phyloP scores from a whole-genome alignment of 139 green algal genomes.

The Astrephomene gubernaculifera region DNA sequence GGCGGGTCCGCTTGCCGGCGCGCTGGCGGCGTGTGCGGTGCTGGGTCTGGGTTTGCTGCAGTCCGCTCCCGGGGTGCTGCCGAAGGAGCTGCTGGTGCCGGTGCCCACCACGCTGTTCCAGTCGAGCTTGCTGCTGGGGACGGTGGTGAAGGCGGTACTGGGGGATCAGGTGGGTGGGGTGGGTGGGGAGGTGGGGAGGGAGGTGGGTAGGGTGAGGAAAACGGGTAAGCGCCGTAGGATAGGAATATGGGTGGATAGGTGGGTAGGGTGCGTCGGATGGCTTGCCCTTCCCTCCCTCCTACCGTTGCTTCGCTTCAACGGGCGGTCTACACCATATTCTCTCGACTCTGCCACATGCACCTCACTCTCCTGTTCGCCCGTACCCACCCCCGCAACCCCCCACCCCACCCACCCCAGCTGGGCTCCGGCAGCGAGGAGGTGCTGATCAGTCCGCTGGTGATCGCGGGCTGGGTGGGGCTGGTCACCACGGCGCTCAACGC shows the following conservation, averaged over 20 bases:
- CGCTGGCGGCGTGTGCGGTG: constrained; percentile 60
- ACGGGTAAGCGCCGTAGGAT: too few species aligned
- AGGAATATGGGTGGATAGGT: too few species aligned
- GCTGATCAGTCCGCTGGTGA: constrained; percentile 57
- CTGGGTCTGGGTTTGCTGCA: constrained; percentile 68
- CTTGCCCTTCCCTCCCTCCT: too few species aligned
- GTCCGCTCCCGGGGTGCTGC: constrained; percentile 15
- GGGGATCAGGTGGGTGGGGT: constrained; percentile 42
- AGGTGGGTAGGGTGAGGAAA: too few species aligned
- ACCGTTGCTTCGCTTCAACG: too few species aligned
- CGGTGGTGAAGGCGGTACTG: constrained; percentile 65
- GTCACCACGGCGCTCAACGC: constrained; percentile 86
- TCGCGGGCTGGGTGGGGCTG: constrained; percentile 89
- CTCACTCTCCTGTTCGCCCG: too few species aligned
- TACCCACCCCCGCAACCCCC: not conserved
- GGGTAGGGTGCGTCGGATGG: too few species aligned
- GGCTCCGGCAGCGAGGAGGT: constrained; percentile 34
- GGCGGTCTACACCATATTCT: too few species aligned
- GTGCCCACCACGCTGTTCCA: constrained; percentile 88
- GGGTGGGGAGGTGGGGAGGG: not conserved
- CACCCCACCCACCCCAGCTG: not conserved
- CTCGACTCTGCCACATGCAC: too few species aligned
- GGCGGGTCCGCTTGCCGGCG: constrained; percentile 74
- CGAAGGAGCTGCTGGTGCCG: constrained; percentile 78
- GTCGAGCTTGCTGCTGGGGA: constrained; percentile 82